Percentiles rank a stretch among this genome's conserved stretches.
Conservation (phyloP, 768 basidiomycete genomes). For the Suillus clintonianus region DNA sequence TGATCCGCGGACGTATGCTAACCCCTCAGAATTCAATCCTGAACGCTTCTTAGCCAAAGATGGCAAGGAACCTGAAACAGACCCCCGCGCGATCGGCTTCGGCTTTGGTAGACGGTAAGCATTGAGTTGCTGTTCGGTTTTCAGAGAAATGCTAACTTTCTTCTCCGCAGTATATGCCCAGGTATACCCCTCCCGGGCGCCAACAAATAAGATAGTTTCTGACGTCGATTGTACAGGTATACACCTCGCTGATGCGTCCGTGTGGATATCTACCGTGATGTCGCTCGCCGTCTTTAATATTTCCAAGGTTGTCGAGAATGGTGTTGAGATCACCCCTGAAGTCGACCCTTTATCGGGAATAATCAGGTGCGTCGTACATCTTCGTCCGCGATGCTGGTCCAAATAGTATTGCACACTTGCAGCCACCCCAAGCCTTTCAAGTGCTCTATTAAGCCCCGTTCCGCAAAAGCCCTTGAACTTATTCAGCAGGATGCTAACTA, state of each 20-base stretch:
- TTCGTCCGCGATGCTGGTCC: not conserved
- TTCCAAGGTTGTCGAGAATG: constrained; percentile 38
- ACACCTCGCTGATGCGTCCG: constrained; percentile 45
- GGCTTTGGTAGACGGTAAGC: constrained; percentile 61
- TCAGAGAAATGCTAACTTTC: constrained; percentile 6
- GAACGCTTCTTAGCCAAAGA: no score
- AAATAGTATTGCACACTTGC: not conserved
- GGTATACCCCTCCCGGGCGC: no score
- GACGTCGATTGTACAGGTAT: constrained; percentile 34
- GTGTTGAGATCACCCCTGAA: constrained; percentile 44
- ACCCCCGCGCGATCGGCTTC: constrained; percentile 57
- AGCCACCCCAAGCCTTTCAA: constrained; percentile 39
- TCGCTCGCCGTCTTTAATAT: constrained; percentile 49
- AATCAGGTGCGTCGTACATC: constrained; percentile 43
- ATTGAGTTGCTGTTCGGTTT: constrained; percentile 10
- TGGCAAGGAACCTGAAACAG: no score
- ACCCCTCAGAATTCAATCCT: no score
- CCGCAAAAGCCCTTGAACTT: constrained; percentile 29
- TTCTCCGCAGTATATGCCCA: constrained; percentile 8
- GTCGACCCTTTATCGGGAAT: constrained; percentile 55
- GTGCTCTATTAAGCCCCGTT: constrained; percentile 36
- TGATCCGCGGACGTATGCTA: constrained; percentile 38
- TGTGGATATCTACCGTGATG: constrained; percentile 39
- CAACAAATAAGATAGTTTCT: no score
- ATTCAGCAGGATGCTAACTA: constrained; percentile 15